Evolutionary conservation across 192 early-diverging fungal species (phyloP).

Genomic region (Coemansia sp.): DNA sequence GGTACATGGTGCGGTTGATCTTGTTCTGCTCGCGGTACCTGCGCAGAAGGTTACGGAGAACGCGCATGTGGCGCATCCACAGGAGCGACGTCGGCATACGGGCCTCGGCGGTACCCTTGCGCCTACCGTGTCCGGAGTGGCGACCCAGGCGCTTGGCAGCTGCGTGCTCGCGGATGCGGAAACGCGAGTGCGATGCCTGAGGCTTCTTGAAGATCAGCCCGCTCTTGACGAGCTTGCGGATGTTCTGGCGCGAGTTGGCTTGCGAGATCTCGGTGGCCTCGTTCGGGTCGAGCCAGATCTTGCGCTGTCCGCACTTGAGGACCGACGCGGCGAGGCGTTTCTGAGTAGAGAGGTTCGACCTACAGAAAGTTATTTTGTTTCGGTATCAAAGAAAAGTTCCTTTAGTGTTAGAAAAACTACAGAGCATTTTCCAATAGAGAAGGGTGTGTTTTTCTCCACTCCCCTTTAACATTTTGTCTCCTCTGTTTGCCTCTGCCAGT

Average conservation of each 20-base stretch:
- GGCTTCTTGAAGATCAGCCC: slow-evolving; percentile 97
- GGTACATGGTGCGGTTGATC: slow-evolving; percentile 99
- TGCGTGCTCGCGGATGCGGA: slow-evolving; percentile 86
- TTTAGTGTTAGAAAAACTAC: background rate
- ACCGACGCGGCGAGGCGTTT: slow-evolving; percentile 97
- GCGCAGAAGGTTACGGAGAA: slow-evolving; percentile 89
- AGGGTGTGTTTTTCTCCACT: no score
- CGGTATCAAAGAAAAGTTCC: background rate
- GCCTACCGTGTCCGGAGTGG: slow-evolving; percentile 92
- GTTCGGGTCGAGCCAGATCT: slow-evolving; percentile 98
- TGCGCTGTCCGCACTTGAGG: slow-evolving; percentile 96
- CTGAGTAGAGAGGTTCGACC: slow-evolving; percentile 80
- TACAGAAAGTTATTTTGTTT: slow-evolving; percentile 32
- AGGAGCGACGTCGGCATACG: slow-evolving; percentile 94
- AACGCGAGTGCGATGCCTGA: slow-evolving; percentile 81
- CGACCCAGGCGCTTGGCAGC: slow-evolving; percentile 97
- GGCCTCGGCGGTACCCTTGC: slow-evolving; percentile 94
- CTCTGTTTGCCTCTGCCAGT: no score
- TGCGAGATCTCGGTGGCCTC: slow-evolving; percentile 92
- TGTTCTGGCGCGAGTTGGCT: slow-evolving; percentile 98
- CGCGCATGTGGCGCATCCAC: slow-evolving; percentile 99
- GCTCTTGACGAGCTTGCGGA: slow-evolving; percentile 97
- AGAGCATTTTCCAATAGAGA: no score
- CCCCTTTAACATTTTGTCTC: no score
- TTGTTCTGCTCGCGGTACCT: slow-evolving; percentile 98